Base-by-base conservation (phyloP, 116 monocot species). In the Phalaenopsis hybrid region DNA sequence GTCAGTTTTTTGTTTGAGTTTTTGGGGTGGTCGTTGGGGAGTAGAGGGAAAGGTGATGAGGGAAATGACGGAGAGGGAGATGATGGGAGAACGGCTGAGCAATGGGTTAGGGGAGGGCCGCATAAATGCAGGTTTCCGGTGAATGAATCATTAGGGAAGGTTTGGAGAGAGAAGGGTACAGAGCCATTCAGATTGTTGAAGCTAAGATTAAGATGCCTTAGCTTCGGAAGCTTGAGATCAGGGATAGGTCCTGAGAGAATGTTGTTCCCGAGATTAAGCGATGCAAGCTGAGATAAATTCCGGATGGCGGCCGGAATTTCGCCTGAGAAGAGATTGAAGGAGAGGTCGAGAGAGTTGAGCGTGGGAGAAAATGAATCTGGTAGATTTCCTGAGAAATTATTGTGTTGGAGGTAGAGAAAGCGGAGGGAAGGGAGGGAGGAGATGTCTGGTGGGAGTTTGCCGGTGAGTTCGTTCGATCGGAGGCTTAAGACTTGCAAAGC, bases 221-320 rank as follows among this genome's bases (percentile, higher is more conserved):
- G 79, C 46, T 37, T 83, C n/a, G 78, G 79, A 55, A 82, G 82
- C 55, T 85, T 82, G 20, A 91, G 85, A 58, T 88, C 88, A 81
- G 91, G 91, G 81, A 91, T 88, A 34, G 86, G 81, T 6, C 91
- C 90, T 57, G 84, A 88, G 33, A 90, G 82, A 83, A 83, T 82
- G 48, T 90, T 90, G 67, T 85, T 86, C 73, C 83, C 79, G 23
- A 90, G 86, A 87, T 87, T 85, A 20, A 90, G 52, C 31, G 81
- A 67, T 46, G 63, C 61, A 43, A 90, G 85, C 43, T 79, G 78
- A 79, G 87, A 78, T 45, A 90, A 68, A 76, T 87, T 87, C 57
- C 44, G 78, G 34, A 90, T 21, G 51, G 51, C 49, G 1, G 48
- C 6, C 3, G 83, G 87, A 28, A 90, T 85, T 81, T 76, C 85